Conservation (phyloP, 176 grass and related monocot species). For the Carex pumila region DNA sequence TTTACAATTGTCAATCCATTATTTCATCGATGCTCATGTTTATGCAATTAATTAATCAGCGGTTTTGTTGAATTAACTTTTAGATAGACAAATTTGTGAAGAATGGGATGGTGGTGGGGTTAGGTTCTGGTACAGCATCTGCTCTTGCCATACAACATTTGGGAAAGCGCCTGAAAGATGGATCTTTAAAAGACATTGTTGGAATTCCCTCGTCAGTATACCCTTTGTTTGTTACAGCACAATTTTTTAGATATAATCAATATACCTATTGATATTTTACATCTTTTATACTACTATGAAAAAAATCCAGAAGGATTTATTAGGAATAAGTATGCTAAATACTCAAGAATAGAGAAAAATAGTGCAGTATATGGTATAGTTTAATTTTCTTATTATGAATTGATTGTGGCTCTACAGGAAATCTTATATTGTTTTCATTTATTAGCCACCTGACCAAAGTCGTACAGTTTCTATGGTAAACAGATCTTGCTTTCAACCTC, state of each 20-base stretch:
- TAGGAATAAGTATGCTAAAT: not conserved
- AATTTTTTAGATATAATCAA: not conserved
- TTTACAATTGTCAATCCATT: not conserved
- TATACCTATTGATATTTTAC: not conserved
- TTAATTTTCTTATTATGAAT: not conserved
- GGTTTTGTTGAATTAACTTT: not conserved
- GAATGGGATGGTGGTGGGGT: conserved; percentile 77
- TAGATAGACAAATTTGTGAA: conserved; percentile 81
- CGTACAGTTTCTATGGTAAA: not conserved
- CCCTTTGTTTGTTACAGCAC: not conserved
- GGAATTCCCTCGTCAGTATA: conserved; percentile 72
- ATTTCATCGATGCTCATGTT: not conserved
- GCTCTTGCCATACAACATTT: conserved; percentile 66
- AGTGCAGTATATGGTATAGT: not conserved
- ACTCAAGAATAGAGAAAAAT: not conserved
- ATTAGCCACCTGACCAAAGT: not conserved
- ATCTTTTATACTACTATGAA: not conserved
- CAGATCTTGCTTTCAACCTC: not conserved
- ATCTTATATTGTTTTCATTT: not conserved
- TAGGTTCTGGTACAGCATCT: conserved; percentile 66
- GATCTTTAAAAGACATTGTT: conserved; percentile 38
- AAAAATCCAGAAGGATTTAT: not conserved
- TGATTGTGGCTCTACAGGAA: not conserved
- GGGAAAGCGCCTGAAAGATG: conserved; percentile 47
- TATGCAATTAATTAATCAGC: not conserved